Evolutionary conservation across 257 asterid species (phyloP).

Genomic region (Plantago elongata): DNA sequence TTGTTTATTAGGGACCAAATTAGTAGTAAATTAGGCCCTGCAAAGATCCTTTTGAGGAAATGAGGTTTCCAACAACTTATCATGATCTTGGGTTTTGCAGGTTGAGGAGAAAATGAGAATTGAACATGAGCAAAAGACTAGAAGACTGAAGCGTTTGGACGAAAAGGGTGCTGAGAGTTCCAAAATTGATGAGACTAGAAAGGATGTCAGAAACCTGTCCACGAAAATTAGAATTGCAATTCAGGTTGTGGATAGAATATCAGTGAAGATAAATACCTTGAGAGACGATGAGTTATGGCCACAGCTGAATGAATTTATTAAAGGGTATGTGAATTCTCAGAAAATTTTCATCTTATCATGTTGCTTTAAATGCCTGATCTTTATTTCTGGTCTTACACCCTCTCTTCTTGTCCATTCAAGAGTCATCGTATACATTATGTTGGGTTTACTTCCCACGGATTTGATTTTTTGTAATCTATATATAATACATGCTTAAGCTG

Average conservation of each 20-base stretch:
- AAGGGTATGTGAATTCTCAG: constrained; percentile 51
- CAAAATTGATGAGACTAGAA: constrained; percentile 70
- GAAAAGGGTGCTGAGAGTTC: constrained; percentile 84
- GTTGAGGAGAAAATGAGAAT: constrained; percentile 93
- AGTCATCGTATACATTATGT: background rate
- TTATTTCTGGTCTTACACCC: no score
- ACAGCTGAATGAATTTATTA: constrained; percentile 70
- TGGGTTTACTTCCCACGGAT: background rate
- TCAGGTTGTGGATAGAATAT: constrained; percentile 88
- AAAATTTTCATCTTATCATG: background rate
- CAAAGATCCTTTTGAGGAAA: constrained; percentile 1
- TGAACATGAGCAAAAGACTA: constrained; percentile 60
- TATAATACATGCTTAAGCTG: background rate
- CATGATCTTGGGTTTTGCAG: constrained; percentile 37
- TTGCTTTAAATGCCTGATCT: no score
- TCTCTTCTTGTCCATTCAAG: constrained; percentile 5
- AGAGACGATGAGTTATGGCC: constrained; percentile 97
- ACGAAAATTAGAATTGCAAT: constrained; percentile 84
- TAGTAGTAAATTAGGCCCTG: no score
- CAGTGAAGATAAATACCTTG: constrained; percentile 74
- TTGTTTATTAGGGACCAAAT: no score
- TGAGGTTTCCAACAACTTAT: constrained; percentile 13
- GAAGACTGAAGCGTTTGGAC: constrained; percentile 63
- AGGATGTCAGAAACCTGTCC: constrained; percentile 68
- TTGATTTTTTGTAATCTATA: background rate